Conservation (phyloP, 1,139 yeast species). For the Hemisphaericaspora xylofermentans region DNA sequence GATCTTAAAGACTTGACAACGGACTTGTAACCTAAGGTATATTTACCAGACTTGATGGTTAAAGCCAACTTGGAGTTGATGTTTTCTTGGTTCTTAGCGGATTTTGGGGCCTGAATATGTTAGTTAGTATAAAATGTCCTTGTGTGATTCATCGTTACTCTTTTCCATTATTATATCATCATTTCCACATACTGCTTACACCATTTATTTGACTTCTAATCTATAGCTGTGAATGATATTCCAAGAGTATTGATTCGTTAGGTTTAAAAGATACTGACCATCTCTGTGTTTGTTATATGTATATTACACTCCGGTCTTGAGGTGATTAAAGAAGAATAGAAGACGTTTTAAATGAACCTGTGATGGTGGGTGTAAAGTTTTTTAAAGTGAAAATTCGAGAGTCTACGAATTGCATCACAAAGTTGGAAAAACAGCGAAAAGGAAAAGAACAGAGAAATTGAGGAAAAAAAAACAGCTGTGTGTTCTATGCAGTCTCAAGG, state of each 20-base stretch:
- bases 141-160: background rate
- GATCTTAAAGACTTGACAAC: constrained; percentile 98
- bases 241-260: background rate
- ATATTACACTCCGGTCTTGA: constrained; percentile 85
- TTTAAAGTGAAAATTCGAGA: background rate
- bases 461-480: background rate
- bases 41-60: constrained; percentile 98
- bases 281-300: constrained; percentile 71
- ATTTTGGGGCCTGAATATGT: constrained; percentile 83
- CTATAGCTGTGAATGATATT: background rate
- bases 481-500: background rate
- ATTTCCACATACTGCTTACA: background rate
- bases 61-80: constrained; percentile 98
- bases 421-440: no score
- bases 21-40: constrained; percentile 99
- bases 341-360: constrained; percentile 3
- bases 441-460: background rate
- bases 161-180: background rate
- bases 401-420: no score
- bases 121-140: constrained; percentile 6
- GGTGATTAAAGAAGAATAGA: constrained; percentile 10
- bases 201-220: background rate
- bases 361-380: constrained; percentile 5
- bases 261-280: constrained; percentile 68
- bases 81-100: constrained; percentile 79